Evolutionary conservation across 371 early-diverging fungal species (phyloP), one percentile per base, ranked within the genome.

Genomic region (Zopfochytrium polystomum): DNA sequence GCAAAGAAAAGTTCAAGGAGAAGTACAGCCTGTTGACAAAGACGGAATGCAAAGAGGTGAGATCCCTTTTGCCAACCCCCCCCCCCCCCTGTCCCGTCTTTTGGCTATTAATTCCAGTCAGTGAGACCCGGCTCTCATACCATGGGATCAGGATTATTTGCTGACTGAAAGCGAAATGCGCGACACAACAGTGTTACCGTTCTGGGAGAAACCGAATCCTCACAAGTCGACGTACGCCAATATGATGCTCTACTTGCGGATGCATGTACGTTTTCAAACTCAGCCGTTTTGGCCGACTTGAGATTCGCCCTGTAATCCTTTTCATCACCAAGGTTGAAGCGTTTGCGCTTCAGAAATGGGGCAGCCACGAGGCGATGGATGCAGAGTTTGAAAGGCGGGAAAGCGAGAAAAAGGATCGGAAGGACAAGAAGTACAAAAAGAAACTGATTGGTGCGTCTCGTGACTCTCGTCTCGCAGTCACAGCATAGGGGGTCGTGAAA

Each of bases 161-260:
- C 71, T 95, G 44, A 95, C 95, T 1, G 94, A 95, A 55, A 83
- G 90, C 46, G 97, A 97, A 76, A 73, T 97, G 32, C 74, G 85
- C 15, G 96, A 95, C 68, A 65, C 71, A 5, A 85, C 85, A 9
- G 62, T 85, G 43, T 78, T 97, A 27, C 91, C 92, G 0, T 79
- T 80, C 48, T 93, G 91, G 90, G 85, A 86, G 44, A 87, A 89
- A 59, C 90, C 96, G 18, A 97, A 97, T 65, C 98, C 98, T 23
- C 90, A 89, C 62, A 95, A 95, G 60, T 80, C 90, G 0, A 94
- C 91, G 0, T 97, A 90, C 87, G 90, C 90, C 72, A 92, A 92
- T 75, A 97, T 97, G 98, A 85, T 91, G 78, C 75, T 96, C 18
- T 96, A 89, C 65, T 76, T 95, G 27, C 83, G 96, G 25, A 80